phyloP scores from a whole-genome alignment of 2,329 filamentous ascomycete species.

The Calonectria honghensis region DNA sequence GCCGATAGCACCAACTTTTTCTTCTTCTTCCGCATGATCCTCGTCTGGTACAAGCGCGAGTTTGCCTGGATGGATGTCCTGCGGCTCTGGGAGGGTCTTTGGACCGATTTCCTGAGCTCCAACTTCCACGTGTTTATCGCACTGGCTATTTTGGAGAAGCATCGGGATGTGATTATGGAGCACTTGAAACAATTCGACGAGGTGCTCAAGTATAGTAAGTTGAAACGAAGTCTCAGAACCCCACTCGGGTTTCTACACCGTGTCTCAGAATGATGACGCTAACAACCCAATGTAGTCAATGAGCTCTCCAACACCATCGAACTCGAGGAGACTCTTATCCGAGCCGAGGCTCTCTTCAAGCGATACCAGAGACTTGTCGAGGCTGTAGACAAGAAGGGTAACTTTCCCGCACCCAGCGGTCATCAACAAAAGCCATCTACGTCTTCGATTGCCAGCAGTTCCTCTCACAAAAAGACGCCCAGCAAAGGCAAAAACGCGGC shows the following conservation, averaged over 20 bases:
- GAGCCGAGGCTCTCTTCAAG: constrained; percentile 91
- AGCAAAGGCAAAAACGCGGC: constrained; percentile 63
- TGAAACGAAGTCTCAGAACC: background rate
- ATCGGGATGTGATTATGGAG: constrained; percentile 96
- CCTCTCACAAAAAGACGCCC: constrained; percentile 39
- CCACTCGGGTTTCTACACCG: background rate
- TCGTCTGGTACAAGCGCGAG: constrained; percentile 99
- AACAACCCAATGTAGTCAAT: constrained; percentile 78
- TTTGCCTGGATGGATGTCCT: constrained; percentile 93
- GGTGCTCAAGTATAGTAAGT: constrained; percentile 93
- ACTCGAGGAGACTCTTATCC: constrained; percentile 87
- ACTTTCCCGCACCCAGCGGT: constrained; percentile 78
- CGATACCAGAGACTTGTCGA: constrained; percentile 93
- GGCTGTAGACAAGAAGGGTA: constrained; percentile 92
- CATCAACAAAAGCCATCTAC: constrained; percentile 44
- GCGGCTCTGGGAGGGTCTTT: constrained; percentile 92
- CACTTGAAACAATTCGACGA: constrained; percentile 97
- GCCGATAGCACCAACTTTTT: constrained; percentile 99
- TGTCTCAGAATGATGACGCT: constrained; percentile 34
- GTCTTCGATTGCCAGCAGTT: constrained; percentile 41
- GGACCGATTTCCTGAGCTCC: constrained; percentile 93
- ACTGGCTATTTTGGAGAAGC: constrained; percentile 94
- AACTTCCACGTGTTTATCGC: constrained; percentile 97
- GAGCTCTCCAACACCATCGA: constrained; percentile 96
- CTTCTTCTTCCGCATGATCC: constrained; percentile 99